A percentile compares a stretch with the other conserved stretches of the same genome.
Evolutionary conservation across 306 rosid species (phyloP).

Genomic region (Corylus avellana): DNA sequence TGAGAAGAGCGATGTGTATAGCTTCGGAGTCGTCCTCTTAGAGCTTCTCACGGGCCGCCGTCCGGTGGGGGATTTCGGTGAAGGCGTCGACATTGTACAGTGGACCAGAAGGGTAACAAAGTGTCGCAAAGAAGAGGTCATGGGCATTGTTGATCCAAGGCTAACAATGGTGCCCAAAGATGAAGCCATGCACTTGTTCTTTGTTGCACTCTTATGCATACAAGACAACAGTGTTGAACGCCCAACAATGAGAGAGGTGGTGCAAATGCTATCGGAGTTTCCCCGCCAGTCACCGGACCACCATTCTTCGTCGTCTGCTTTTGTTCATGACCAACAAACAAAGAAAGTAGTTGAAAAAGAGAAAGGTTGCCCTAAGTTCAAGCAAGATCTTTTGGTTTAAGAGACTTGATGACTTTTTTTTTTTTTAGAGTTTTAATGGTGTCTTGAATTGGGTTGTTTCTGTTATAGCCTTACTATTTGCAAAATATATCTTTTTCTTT

Average conservation of each 20-base stretch:
- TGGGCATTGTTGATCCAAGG: conserved; percentile 49
- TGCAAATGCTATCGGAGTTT: conserved; percentile 84
- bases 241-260: conserved; percentile 91
- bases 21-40: conserved; percentile 69
- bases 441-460: conserved; percentile 26
- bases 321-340: conserved; percentile 15
- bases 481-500: background rate
- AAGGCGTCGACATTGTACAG: conserved; percentile 75
- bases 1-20: conserved; percentile 85
- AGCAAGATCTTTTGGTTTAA: conserved; percentile 55
- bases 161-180: conserved; percentile 48
- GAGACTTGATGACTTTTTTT: background rate
- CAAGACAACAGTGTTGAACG: conserved; percentile 77
- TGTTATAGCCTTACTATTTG: conserved; percentile 11
- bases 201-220: conserved; percentile 64
- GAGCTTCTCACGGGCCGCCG: conserved; percentile 72
- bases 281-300: conserved; percentile 28
- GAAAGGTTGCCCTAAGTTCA: conserved; percentile 34
- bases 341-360: conserved; percentile 22
- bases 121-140: conserved; percentile 45
- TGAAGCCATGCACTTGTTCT: conserved; percentile 74
- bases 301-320: conserved; percentile 47
- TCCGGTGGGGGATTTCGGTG: conserved; percentile 79
- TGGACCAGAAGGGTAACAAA: conserved; percentile 62
- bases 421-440: conserved; percentile 1